Conservation (phyloP, 352 stramenopile genomes). For the Aphanomyces stellatus region DNA sequence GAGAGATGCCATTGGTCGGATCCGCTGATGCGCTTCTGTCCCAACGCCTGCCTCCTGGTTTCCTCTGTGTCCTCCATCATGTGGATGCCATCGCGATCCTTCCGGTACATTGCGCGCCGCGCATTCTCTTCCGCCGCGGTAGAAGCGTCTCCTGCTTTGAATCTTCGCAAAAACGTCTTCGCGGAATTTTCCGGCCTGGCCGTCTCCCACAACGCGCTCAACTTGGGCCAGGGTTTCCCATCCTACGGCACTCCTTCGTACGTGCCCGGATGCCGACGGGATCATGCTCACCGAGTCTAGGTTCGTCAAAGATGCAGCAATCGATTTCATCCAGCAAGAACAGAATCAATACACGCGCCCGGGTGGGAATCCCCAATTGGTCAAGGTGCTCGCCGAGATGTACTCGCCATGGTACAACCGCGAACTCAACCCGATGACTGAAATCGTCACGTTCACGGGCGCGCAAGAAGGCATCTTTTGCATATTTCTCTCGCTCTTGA, state of each 20-base stretch:
- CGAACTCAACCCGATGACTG: constrained; percentile 56
- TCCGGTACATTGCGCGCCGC: not conserved
- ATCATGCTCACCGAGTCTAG: constrained; percentile 20
- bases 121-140: constrained; percentile 3
- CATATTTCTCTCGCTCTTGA: constrained; percentile 54
- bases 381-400: constrained; percentile 66
- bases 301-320: constrained; percentile 84
- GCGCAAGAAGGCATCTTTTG: constrained; percentile 81
- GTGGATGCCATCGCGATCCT: not conserved
- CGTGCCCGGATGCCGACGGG: not conserved
- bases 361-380: constrained; percentile 69
- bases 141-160: not conserved
- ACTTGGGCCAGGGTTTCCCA: constrained; percentile 96
- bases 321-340: constrained; percentile 65
- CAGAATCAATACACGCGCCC: constrained; percentile 88
- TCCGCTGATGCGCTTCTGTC: too few species aligned
- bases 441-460: constrained; percentile 84
- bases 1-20: too few species aligned
- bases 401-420: constrained; percentile 65
- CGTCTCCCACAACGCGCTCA: constrained; percentile 75
- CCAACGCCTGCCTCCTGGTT: too few species aligned
- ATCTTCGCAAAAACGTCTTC: constrained; percentile 74
- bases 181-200: constrained; percentile 84
- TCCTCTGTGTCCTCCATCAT: too few species aligned
- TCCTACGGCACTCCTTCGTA: constrained; percentile 86